These are phyloP conservation scores for Erigeron philadelphicus DNA, from an alignment of 140 eudicot genomes.

Conservation along the genomic window DNA sequence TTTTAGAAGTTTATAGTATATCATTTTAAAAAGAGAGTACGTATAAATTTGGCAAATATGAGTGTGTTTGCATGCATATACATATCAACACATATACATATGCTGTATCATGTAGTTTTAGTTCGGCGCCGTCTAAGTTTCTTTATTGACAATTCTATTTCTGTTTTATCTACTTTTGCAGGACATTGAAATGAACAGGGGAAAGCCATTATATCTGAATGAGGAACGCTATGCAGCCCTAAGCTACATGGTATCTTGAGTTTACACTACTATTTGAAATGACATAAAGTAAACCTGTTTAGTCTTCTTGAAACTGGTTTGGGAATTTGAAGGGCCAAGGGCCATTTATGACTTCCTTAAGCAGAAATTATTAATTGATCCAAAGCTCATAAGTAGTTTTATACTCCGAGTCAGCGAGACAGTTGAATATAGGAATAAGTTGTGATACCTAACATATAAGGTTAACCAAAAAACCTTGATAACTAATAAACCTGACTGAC, in stretches of 20 bases:
- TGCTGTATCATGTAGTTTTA: too few species aligned
- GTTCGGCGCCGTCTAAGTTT: background rate
- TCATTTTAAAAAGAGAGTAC: too few species aligned
- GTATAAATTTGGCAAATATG: too few species aligned
- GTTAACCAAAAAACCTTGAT: background rate
- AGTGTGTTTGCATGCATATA: background rate
- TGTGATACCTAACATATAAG: too few species aligned
- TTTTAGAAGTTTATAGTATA: constrained; percentile 5
- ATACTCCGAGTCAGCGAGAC: background rate
- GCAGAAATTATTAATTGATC: too few species aligned
- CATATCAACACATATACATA: constrained; percentile 1
- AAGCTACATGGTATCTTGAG: constrained; percentile 47
- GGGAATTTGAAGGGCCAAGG: too few species aligned
- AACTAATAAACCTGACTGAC: background rate
- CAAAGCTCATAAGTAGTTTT: background rate
- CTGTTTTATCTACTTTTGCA: constrained; percentile 28
- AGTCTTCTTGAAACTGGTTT: background rate
- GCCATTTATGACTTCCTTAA: too few species aligned
- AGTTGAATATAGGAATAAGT: too few species aligned
- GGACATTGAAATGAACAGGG: constrained; percentile 87
- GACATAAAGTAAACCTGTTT: background rate
- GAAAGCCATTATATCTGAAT: constrained; percentile 76
- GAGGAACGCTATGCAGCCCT: constrained; percentile 91
- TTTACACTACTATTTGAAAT: background rate
- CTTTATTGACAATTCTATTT: background rate